phyloP scores from a whole-genome alignment of 176 grass and related monocot genomes.

The Avena sativa region DNA sequence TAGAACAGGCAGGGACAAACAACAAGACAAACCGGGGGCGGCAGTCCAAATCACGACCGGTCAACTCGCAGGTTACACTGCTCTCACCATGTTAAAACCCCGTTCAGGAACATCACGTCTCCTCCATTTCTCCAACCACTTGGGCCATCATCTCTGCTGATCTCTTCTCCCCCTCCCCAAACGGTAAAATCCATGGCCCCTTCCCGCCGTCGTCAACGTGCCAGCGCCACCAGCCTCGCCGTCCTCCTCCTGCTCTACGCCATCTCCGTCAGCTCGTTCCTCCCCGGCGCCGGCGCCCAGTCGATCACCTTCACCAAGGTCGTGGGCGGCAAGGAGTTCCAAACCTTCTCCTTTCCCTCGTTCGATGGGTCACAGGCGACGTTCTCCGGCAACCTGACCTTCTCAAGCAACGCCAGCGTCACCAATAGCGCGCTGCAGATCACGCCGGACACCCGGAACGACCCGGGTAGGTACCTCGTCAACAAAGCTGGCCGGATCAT shows the following conservation, averaged over 20 bases:
- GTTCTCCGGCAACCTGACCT: conserved; percentile 30
- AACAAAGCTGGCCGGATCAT: conserved; percentile 68
- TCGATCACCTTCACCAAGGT: conserved; percentile 13
- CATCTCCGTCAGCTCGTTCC: conserved; percentile 19
- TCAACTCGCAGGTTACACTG: not conserved
- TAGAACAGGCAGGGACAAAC: not conserved
- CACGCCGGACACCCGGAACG: conserved; percentile 56
- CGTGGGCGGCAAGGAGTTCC: conserved; percentile 28
- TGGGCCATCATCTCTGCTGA: not conserved
- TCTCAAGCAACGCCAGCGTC: conserved; percentile 27
- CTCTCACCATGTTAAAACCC: not conserved
- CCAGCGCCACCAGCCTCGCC: conserved; percentile 17
- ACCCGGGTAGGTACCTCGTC: not conserved
- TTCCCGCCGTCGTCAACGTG: not conserved
- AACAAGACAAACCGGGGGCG: not conserved
- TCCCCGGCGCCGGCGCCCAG: conserved; percentile 30
- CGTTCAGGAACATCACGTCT: not conserved
- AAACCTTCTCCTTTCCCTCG: conserved; percentile 48
- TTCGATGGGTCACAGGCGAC: not conserved
- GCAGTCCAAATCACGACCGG: not conserved
- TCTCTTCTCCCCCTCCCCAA: no score
- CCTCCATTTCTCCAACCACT: not conserved
- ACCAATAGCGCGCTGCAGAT: conserved; percentile 61
- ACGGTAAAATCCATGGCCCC: conserved; percentile 18
- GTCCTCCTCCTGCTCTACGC: conserved; percentile 37